phyloP scores from a whole-genome alignment of 2,329 filamentous ascomycete species.

The Paramyrothecium roridum region DNA sequence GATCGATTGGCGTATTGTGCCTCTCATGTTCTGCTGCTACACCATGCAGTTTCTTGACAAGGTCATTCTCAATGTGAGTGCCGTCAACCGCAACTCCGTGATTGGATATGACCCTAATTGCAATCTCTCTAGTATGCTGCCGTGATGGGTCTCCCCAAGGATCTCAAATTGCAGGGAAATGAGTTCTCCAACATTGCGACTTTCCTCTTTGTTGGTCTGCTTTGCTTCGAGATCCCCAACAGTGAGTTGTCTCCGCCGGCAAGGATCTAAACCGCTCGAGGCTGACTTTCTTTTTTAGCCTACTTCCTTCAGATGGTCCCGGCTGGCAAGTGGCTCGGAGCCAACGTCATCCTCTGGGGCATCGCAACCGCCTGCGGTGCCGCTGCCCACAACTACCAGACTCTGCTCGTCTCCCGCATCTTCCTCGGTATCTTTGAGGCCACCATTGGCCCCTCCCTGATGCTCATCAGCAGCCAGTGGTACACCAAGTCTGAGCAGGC shows the following conservation, averaged over 20 bases:
- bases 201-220: conserved; percentile 59
- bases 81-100: background rate
- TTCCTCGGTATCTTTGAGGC: conserved; percentile 61
- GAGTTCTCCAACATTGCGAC: conserved; percentile 62
- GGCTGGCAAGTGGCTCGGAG: conserved; percentile 57
- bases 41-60: conserved; percentile 65
- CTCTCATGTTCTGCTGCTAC: conserved; percentile 60
- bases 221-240: conserved; percentile 58
- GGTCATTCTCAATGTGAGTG: conserved; percentile 56
- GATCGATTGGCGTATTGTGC: conserved; percentile 57
- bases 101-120: background rate
- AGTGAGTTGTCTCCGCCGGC: conserved; percentile 30
- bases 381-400: conserved; percentile 49
- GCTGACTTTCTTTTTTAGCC: conserved; percentile 25
- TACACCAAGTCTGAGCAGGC: conserved; percentile 61
- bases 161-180: conserved; percentile 51
- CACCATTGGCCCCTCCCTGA: conserved; percentile 56
- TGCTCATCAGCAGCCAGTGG: conserved; percentile 59
- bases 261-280: background rate
- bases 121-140: conserved; percentile 50
- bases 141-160: conserved; percentile 59
- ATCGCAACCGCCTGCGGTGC: conserved; percentile 51
- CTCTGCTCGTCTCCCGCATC: conserved; percentile 51
- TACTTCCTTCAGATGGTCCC: conserved; percentile 59
- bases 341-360: conserved; percentile 59